Evolutionary conservation across 2,329 filamentous ascomycete genomes (phyloP).

Genomic region (Phaeosphaeria sp.): DNA sequence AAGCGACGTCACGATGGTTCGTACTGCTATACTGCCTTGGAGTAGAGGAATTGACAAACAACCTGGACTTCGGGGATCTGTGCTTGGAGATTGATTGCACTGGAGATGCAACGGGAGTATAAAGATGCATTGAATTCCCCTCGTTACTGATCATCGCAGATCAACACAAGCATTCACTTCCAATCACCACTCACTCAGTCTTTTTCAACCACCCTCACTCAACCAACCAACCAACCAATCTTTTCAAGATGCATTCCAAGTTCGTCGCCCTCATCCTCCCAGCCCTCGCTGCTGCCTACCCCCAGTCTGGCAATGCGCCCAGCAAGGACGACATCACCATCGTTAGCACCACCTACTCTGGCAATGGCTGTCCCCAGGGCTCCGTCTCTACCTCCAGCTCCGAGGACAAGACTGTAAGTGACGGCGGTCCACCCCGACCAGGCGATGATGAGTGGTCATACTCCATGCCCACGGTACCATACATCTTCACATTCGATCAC

Average conservation of each 20-base stretch:
- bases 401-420: conserved; percentile 42
- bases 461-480: not conserved
- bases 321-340: conserved; percentile 32
- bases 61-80: conserved; percentile 6
- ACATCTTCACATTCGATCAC: not conserved
- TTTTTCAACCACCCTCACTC: conserved; percentile 2
- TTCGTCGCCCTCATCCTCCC: conserved; percentile 36
- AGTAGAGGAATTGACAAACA: conserved; percentile 21
- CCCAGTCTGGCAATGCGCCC: conserved; percentile 29
- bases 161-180: conserved; percentile 31
- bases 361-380: conserved; percentile 45
- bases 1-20: conserved; percentile 21
- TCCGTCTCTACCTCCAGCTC: conserved; percentile 41
- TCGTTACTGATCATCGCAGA: conserved; percentile 30
- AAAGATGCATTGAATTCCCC: conserved; percentile 24
- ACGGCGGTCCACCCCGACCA: not conserved
- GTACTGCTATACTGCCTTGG: conserved; percentile 19
- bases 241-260: conserved; percentile 39
- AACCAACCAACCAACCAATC: not conserved
- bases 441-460: not conserved
- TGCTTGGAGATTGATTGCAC: conserved; percentile 2
- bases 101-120: conserved; percentile 21
- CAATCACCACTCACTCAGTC: conserved; percentile 8
- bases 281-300: conserved; percentile 34
- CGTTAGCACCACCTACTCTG: conserved; percentile 38